Base-by-base conservation (phyloP, 495 filamentous ascomycete genomes). In the Sphaerosporella brunnea region DNA sequence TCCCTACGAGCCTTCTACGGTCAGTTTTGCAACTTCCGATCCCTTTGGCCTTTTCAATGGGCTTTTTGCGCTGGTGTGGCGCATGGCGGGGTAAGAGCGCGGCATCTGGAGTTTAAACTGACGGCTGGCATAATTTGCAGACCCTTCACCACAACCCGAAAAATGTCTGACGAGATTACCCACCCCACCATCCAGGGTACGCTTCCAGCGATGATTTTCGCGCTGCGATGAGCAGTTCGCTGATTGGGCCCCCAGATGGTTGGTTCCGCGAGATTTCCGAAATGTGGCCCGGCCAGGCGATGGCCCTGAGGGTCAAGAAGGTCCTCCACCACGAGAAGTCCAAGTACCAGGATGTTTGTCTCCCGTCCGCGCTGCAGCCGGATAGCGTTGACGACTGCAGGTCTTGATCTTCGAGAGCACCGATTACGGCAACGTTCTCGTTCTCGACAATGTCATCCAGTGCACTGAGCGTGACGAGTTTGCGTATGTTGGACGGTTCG, bases 221-320 rank as follows among this genome's bases (percentile, higher is more conserved):
- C n/a, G 10, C 24, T 32, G 38, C 23, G 16, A 36, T 18, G 13
- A 19, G 35, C 18, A n/a, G 26, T 38, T 37, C 23, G 26, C 20
- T n/a, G 40, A 43, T 43, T 50, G 32, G 47, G 36, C 11, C 4
- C 39, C 13, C 48, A 93, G 88, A 96, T 92, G 90, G 88, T 68
- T 99, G 90, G 92, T 96, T 96, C 79, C 84, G 85, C 63, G 92
- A 96, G 68, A 79, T 93, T 66, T 92, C 83, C 49, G 69, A 82
- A 59, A 94, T 95, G 85, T 99, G 92, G 90, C 90, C 90, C 40
- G 90, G 90, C 59, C 92, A 96, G 68, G 90, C 90, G 60, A 95
- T 96, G 88, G 93, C 81, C 53, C 78, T 99, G 63, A 87, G 83
- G 70, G 88, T 99, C 64, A 84, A 99, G 66, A 81, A 93, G 69